Evolutionary conservation across 768 basidiomycete species (phyloP), one percentile per base, ranked within the genome.

Genomic region (Sutorius australiensis): DNA sequence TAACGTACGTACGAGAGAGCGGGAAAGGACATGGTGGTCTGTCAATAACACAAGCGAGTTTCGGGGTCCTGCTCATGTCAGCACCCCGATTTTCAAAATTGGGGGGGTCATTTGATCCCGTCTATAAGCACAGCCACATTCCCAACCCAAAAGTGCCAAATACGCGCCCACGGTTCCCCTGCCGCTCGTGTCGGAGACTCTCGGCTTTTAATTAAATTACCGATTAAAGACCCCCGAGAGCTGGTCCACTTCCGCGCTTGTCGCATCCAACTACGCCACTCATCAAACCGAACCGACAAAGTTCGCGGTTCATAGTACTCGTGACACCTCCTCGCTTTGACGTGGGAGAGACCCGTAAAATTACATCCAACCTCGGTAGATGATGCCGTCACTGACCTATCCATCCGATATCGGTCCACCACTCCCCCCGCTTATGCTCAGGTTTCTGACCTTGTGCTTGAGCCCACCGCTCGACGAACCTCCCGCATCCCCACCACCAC

Each of bases 381-480:
- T 44, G 17, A 44, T 66, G 58, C 64, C 67, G 61, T 64, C 55
- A 69, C 24, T 19, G 33, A 5, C 44, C 44, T 55, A 48, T 21
- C 56, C 63, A n/a, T 71, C 67, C 55, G 62, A 56, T 48, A 60
- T 57, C 16, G 61, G 58, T 13, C 46, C 55, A 45, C 56, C 55
- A 21, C 61, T 67, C 21, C 60, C 50, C 24, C 74, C 77, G 51
- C 75, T 74, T 36, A 73, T 69, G 53, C 80, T 80, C 61, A 73
- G 54, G 51, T 80, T 67, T 67, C 80, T 75, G 51, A 72, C 76
- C 65, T 80, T 78, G 37, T 64, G 66, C 67, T 77, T 79, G 63
- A 77, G 61, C 41, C 73, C 75, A 46, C 69, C 68, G 50, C 60
- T 66, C 30, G 68, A 65, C 27, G 60, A 58, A n/a, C 48, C 57